Percentiles rank a stretch among this genome's conserved stretches.
Evolutionary conservation across 345 rosid genomes (phyloP).

Genomic region (Gossypium australe): DNA sequence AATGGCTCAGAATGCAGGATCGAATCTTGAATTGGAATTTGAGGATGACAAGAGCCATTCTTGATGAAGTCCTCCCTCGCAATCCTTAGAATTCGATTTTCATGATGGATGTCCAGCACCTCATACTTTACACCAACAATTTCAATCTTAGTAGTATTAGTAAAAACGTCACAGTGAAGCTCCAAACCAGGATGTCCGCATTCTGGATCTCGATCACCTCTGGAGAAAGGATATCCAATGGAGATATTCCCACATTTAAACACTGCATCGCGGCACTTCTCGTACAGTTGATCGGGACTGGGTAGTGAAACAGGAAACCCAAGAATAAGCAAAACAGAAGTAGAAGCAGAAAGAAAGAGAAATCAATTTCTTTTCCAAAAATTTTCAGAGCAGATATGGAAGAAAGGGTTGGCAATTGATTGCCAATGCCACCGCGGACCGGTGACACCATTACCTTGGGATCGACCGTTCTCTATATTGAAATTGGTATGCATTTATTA

Average conservation of each 20-base stretch:
- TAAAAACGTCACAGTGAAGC: conserved; percentile 24
- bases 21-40: neutral
- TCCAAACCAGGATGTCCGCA: conserved; percentile 36
- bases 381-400: neutral
- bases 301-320: neutral
- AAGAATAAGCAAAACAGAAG: neutral
- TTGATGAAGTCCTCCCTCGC: conserved; percentile 17
- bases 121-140: conserved; percentile 17
- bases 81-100: conserved; percentile 16
- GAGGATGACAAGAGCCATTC: conserved; percentile 10
- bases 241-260: conserved; percentile 30
- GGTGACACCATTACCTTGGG: no score
- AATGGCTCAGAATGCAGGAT: conserved; percentile 1
- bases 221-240: conserved; percentile 40
- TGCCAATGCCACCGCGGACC: no score
- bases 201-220: neutral
- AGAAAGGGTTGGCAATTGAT: neutral
- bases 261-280: neutral
- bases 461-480: no score
- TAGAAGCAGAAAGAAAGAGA: neutral
- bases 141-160: neutral
- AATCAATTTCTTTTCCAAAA: neutral
- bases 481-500: neutral
- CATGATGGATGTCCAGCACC: conserved; percentile 17
- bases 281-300: neutral